Base-by-base conservation (phyloP, 1,139 yeast genomes). In the Ashbya aceris region DNA sequence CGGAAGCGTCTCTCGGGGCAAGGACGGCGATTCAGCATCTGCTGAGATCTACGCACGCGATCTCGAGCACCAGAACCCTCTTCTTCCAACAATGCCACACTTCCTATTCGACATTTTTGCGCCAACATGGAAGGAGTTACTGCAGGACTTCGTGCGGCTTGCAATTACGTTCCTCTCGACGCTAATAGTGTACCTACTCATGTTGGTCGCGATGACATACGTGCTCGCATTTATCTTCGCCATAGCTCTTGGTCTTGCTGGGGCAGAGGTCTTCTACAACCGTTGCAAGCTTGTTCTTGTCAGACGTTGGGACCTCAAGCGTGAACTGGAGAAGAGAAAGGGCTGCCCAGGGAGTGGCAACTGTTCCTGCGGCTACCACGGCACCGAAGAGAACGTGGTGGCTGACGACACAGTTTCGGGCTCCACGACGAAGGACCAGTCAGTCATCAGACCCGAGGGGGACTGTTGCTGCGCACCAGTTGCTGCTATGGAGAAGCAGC, bases 121-220 rank as follows among this genome's bases (percentile, higher is more conserved):
- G 32, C 67, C 70, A 20, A 63, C 71, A 1, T 52, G 62, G 34
- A 54, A 47, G 12, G 71, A 69, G 34, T 43, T 69, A 12, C 51
- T 58, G 29, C 68, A 83, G 56, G 84, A 82, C 59, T 44, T 69
- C 8, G 67, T 79, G 10, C 67, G 89, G 51, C 60, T 79, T 20
- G 41, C 70, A 0, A 53, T 82, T 36, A 71, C 78, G 14, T 77
- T 83, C 45, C 57, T 76, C 23, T 75, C 83, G 3, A 83, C 83
- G 28, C 67, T 81, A 68, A 59, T 83, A 39, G 79, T 82, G 8
- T 82, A 78, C 56, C 77, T 79, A 33, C 63, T 83, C 52, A 83
- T 83, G 93, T 71, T 83, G 66, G 87, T 79, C 10, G 83, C 82
- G 8, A 83, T 83, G 93, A 69, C 83, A 29, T 81, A 68, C 56